A percentile compares a stretch with the other conserved stretches of the same genome.
Conservation (phyloP, 2,329 filamentous ascomycete species). For the Periconia digitata region DNA sequence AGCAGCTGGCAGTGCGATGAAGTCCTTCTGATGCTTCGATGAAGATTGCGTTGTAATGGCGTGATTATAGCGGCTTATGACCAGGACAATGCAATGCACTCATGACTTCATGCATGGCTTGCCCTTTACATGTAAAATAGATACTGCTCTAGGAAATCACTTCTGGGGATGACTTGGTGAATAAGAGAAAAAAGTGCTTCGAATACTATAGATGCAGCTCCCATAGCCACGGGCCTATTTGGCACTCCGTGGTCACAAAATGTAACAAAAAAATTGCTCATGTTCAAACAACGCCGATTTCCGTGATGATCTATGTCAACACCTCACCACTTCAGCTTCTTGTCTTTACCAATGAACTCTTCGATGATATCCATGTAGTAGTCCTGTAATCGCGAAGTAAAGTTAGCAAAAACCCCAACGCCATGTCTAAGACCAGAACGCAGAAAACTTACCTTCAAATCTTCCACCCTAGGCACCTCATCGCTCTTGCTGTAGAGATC, state of each 20-base stretch:
- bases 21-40: not conserved
- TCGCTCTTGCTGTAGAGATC: conserved; percentile 93
- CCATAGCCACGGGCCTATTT: conserved; percentile 7
- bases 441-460: conserved; percentile 63
- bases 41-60: too few relatives aligned
- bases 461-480: conserved; percentile 71
- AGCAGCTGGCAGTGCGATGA: conserved; percentile 27
- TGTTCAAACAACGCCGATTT: conserved; percentile 3
- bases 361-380: conserved; percentile 76
- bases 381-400: conserved; percentile 47
- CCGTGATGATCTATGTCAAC: not conserved
- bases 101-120: not conserved
- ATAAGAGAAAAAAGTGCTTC: not conserved
- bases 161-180: not conserved
- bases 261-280: not conserved
- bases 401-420: conserved; percentile 4
- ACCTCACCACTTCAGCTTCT: conserved; percentile 68
- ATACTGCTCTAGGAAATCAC: not conserved
- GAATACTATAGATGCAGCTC: not conserved
- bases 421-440: too few relatives aligned
- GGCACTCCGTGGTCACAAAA: conserved; percentile 7
- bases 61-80: too few relatives aligned
- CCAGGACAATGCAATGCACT: too few relatives aligned
- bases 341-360: conserved; percentile 68
- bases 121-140: not conserved